Conservation (phyloP, 306 rosid species). For the Medicago truncatula region DNA sequence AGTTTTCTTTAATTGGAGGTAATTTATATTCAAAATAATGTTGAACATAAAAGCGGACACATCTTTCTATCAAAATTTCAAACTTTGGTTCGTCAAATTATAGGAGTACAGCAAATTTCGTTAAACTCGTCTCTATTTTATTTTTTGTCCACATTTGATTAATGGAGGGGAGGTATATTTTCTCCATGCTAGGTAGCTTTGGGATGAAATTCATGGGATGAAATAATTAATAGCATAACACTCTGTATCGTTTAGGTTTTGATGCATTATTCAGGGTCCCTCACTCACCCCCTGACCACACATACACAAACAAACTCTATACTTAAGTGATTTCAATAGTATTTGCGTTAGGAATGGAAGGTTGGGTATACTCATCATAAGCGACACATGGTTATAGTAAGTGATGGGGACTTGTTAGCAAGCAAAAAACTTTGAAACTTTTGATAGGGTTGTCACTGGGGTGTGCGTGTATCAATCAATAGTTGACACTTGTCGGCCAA, state of each 20-base stretch:
- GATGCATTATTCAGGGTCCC: conserved; percentile 65
- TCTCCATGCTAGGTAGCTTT: conserved; percentile 36
- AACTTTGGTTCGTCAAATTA: too few relatives aligned
- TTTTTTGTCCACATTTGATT: neutral
- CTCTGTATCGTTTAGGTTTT: conserved; percentile 59
- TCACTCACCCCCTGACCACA: conserved; percentile 38
- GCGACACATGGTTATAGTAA: conserved; percentile 57
- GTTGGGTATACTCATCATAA: conserved; percentile 51
- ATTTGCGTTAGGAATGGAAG: conserved; percentile 51
- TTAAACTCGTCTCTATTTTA: neutral
- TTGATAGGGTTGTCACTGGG: conserved; percentile 30
- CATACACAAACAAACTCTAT: conserved; percentile 11
- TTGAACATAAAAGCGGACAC: neutral
- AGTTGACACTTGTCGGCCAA: conserved; percentile 57
- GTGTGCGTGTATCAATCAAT: conserved; percentile 44
- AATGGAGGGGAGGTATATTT: neutral
- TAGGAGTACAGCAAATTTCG: too few relatives aligned
- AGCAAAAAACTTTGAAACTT: conserved; percentile 42
- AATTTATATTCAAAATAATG: too few relatives aligned
- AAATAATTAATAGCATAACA: conserved; percentile 71
- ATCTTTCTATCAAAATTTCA: too few relatives aligned
- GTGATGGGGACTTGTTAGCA: conserved; percentile 61
- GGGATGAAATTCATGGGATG: conserved; percentile 67
- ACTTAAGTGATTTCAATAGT: conserved; percentile 54
- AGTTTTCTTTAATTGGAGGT: too few relatives aligned